Percentiles rank a stretch among this genome's conserved stretches.
Conservation (phyloP, 1,284 basidiomycete species). For the Melampsora occidentalis region DNA sequence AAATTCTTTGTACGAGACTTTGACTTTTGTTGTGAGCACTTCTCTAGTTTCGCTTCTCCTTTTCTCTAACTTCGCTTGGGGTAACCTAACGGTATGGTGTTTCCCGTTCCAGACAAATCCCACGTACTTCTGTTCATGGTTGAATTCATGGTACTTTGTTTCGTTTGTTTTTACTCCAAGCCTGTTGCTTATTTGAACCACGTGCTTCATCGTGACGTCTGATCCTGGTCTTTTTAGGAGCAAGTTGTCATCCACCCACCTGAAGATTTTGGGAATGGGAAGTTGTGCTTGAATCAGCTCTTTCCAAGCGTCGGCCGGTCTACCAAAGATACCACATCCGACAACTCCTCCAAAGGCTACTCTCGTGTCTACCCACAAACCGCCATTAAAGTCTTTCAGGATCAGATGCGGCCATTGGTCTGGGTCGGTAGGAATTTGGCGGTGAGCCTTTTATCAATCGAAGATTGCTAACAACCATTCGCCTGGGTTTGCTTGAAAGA, state of each 20-base stretch:
- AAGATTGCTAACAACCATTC: not conserved
- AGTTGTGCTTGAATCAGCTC: not conserved
- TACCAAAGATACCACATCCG: not conserved
- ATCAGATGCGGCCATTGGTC: conserved; percentile 11
- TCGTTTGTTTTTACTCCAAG: not conserved
- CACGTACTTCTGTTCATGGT: not conserved
- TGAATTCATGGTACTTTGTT: not conserved
- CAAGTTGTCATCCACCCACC: not conserved
- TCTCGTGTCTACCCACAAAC: not conserved
- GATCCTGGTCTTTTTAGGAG: not conserved
- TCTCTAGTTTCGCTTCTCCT: not conserved
- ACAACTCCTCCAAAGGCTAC: conserved; percentile 11
- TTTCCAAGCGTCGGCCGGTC: not conserved
- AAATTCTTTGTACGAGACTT: not conserved
- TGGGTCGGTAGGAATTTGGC: not conserved
- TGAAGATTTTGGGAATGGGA: not conserved
- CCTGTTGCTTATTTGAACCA: not conserved
- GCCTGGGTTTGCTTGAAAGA: not conserved
- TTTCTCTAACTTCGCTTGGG: not conserved
- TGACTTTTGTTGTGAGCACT: not conserved
- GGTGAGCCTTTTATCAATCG: not conserved
- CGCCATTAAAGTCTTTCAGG: not conserved
- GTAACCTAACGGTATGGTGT: not conserved
- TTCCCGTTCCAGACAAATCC: not conserved
- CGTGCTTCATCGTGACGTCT: not conserved